Evolutionary conservation across 177 flowering plant genomes (phyloP).

Genomic region (Vitis hybrid): DNA sequence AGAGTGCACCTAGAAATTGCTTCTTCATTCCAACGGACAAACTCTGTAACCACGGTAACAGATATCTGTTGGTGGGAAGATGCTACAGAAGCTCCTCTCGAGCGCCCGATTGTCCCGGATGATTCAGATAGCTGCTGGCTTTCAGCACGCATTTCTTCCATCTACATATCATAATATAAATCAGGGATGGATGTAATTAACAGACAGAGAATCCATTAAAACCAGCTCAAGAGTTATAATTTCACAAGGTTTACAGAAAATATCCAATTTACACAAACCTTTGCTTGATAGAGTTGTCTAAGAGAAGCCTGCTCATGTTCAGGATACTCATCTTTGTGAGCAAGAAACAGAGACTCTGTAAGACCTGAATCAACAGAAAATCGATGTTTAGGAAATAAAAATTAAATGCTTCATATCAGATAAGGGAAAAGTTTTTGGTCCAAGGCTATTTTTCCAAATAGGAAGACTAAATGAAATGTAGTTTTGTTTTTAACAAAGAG

Average conservation of each 20-base stretch:
- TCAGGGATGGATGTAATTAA: neutral
- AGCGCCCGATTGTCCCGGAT: slow-evolving; percentile 80
- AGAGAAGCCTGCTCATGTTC: slow-evolving; percentile 95
- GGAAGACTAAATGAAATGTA: no score
- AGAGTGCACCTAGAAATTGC: slow-evolving; percentile 89
- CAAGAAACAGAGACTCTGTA: slow-evolving; percentile 81
- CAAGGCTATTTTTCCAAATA: no score
- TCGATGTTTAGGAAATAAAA: no score
- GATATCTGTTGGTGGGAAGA: slow-evolving; percentile 91
- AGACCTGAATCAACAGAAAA: slow-evolving; percentile 53
- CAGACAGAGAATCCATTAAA: neutral
- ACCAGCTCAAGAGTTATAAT: neutral
- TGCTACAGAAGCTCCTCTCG: slow-evolving; percentile 82
- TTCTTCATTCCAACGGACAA: slow-evolving; percentile 99
- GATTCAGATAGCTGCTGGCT: slow-evolving; percentile 69
- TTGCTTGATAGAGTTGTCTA: slow-evolving; percentile 79
- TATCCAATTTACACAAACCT: slow-evolving; percentile 38
- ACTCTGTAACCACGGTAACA: slow-evolving; percentile 94
- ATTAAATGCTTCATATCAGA: neutral
- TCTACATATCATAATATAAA: slow-evolving; percentile 36
- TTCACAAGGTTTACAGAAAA: neutral
- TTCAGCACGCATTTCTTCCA: slow-evolving; percentile 94
- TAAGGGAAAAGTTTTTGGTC: neutral
- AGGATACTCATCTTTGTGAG: slow-evolving; percentile 91
- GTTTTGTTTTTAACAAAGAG: no score